Evolutionary conservation across 2,329 filamentous ascomycete genomes (phyloP).

Genomic region (Neocatenulostroma microsporum): DNA sequence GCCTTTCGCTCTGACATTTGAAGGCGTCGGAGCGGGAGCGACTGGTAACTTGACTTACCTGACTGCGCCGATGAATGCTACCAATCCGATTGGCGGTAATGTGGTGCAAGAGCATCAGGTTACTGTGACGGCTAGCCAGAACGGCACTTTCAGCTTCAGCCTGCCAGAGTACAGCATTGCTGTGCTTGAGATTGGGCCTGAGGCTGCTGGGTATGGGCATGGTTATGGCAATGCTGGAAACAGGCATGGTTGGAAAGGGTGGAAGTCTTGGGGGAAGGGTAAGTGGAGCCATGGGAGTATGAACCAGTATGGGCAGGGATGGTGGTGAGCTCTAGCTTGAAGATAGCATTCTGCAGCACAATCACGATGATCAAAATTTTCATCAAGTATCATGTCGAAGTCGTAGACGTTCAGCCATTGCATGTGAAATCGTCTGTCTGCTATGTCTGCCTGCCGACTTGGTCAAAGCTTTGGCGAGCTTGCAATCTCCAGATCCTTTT

Average conservation of each 20-base stretch:
- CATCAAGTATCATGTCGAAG: too few species aligned
- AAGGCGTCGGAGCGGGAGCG: conserved; percentile 28
- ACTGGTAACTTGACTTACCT: conserved; percentile 36
- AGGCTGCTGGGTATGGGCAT: conserved; percentile 6
- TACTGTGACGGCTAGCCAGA: conserved; percentile 35
- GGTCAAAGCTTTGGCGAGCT: too few species aligned
- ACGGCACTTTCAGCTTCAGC: conserved; percentile 46
- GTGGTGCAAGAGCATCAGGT: conserved; percentile 41
- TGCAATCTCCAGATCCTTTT: too few species aligned
- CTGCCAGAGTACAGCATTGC: conserved; percentile 51
- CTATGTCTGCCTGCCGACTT: too few species aligned
- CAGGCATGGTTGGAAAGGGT: conserved; percentile 13
- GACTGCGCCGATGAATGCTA: conserved; percentile 29
- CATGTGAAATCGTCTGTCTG: too few species aligned
- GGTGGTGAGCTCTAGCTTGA: too few species aligned
- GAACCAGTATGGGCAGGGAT: conserved; percentile 3
- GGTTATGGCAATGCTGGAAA: conserved; percentile 7
- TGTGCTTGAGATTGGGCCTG: conserved; percentile 39
- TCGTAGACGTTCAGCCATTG: too few species aligned
- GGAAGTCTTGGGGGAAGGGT: conserved; percentile 8
- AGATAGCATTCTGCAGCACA: too few species aligned
- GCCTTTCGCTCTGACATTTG: conserved; percentile 30
- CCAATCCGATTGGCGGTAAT: conserved; percentile 35
- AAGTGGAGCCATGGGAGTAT: neutral
- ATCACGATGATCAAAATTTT: too few species aligned